phyloP scores from a whole-genome alignment of 2,329 filamentous ascomycete genomes.

The Scopulariopsis brevicaulis region DNA sequence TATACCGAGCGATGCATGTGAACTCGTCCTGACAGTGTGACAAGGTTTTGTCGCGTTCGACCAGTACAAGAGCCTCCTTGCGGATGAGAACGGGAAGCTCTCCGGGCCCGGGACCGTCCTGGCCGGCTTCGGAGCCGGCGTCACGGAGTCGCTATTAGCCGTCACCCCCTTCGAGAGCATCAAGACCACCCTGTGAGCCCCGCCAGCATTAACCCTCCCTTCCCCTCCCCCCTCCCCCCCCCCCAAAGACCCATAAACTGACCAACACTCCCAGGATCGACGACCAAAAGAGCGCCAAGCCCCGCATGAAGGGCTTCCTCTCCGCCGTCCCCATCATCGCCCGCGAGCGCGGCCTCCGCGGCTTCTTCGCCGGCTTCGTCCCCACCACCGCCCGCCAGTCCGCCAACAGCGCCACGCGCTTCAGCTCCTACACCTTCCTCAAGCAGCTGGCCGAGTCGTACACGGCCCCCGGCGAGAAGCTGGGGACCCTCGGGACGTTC shows the following conservation, averaged over 20 bases:
- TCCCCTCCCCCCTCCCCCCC: neutral
- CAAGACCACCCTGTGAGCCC: constrained; percentile 73
- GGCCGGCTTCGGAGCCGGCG: constrained; percentile 86
- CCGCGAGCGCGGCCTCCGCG: constrained; percentile 74
- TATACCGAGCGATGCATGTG: neutral
- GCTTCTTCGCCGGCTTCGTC: constrained; percentile 95
- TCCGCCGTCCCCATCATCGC: constrained; percentile 82
- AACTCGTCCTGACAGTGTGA: neutral
- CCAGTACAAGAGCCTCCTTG: constrained; percentile 75
- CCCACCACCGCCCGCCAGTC: constrained; percentile 92
- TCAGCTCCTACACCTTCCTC: constrained; percentile 80
- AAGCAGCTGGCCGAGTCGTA: constrained; percentile 89
- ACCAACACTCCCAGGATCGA: constrained; percentile 58
- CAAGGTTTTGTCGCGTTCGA: constrained; percentile 90
- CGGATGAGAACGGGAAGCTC: constrained; percentile 76
- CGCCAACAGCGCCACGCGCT: constrained; percentile 85
- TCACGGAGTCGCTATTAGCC: constrained; percentile 84
- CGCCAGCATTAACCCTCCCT: neutral
- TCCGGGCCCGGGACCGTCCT: constrained; percentile 85
- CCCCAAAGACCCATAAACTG: neutral
- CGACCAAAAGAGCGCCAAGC: constrained; percentile 76
- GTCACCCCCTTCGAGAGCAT: constrained; percentile 97
- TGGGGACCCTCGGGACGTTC: constrained; percentile 80
- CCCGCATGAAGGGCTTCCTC: constrained; percentile 82
- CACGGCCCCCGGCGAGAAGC: constrained; percentile 87